A percentile compares a stretch with the other conserved stretches of the same genome.
Evolutionary conservation across 306 rosid species (phyloP).

Genomic region (Datisca glomerata): DNA sequence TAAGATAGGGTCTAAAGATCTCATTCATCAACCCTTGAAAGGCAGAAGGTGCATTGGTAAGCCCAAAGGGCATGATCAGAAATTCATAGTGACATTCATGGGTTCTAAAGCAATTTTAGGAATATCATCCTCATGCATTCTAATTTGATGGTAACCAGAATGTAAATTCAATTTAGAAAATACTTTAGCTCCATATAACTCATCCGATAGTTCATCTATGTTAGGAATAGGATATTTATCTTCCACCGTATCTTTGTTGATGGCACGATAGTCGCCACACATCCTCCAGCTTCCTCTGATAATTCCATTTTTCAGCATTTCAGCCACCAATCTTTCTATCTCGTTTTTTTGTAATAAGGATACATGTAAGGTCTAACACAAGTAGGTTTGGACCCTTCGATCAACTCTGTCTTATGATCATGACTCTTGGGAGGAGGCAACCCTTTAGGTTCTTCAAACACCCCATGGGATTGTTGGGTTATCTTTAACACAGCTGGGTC

Average conservation of each 20-base stretch:
- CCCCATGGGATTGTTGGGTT: too few relatives aligned
- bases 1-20: neutral
- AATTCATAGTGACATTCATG: neutral
- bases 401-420: too few relatives aligned
- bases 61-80: neutral
- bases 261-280: neutral
- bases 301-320: neutral
- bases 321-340: slow-evolving; percentile 10
- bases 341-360: too few relatives aligned
- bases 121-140: too few relatives aligned
- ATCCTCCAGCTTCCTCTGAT: neutral
- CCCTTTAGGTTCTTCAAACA: too few relatives aligned
- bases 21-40: neutral
- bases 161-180: too few relatives aligned
- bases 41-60: neutral
- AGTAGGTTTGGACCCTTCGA: too few relatives aligned
- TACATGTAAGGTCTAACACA: too few relatives aligned
- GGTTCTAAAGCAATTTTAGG: neutral
- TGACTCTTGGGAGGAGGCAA: too few relatives aligned
- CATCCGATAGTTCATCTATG: neutral
- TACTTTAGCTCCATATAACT: neutral
- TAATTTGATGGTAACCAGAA: too few relatives aligned
- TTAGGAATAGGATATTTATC: too few relatives aligned
- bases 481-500: too few relatives aligned
- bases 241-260: neutral